Base-by-base conservation (phyloP, 1,284 basidiomycete species). In the Puccinia novopanici region DNA sequence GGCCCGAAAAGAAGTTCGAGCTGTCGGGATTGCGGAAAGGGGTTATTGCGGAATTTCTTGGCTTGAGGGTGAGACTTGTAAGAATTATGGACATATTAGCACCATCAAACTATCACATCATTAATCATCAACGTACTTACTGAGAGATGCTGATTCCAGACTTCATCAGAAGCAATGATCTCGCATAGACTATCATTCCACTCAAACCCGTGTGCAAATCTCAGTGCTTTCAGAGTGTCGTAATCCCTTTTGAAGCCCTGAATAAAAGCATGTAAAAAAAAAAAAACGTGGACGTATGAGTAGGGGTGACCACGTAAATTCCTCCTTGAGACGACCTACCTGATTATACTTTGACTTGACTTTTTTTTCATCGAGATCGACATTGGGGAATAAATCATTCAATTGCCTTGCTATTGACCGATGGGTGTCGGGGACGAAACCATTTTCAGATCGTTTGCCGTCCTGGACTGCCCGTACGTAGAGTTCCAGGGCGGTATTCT, bases 281-380 rank as follows among this genome's bases (percentile, higher is more conserved):
- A 50, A 22, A 45, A 9, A 48, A 19, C 52, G 4, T 34, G 34
- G 34, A 4, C 34, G 34, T 34, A 34, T 34, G 34, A 34, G 34
- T 34, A 34, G 34, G 34, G 34, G 34, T 34, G 4, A 34, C 2
- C 34, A 34, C 34, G 34, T 34, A 2, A 4, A 24, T 22, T 70
- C 6, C 24, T 19, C 13, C 52, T 40, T 30, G 10, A n/a, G 19
- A 52, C 0, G 24, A 70, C 67, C 30, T 13, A 71, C 68, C 48
- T 71, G 68, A 27, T 71, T 71, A n/a, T 52, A 71, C 34, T 71
- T 71, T 27, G 68, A 71, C 50, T 71, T 71, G 48, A 71, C 68
- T 27, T 71, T 71, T 50, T 71, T 71, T 27, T 71, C 68, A 54
- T 71, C 50, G 13, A 71, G 50, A 9, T 71, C 68, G 30, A 71